These are phyloP conservation scores for Diaporthe batatas DNA, from an alignment of 2,329 filamentous ascomycete species.

Conservation along the genomic window DNA sequence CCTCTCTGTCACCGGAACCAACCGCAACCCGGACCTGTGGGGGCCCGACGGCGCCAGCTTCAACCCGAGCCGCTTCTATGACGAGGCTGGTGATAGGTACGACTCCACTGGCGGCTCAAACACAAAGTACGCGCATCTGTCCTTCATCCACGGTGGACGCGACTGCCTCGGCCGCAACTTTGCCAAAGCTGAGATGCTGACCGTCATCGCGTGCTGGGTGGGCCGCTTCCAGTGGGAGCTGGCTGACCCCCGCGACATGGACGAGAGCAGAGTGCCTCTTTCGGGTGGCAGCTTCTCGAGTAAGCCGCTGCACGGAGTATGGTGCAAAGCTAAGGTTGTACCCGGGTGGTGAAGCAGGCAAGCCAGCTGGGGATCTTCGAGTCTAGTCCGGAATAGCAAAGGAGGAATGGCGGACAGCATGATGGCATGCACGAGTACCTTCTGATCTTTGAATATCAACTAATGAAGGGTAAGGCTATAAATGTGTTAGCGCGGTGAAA, in stretches of 20 bases:
- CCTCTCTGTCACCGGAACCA: conserved; percentile 74
- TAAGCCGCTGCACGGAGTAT: conserved; percentile 15
- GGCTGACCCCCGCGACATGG: conserved; percentile 9
- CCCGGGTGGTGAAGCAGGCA: background rate
- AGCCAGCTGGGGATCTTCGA: background rate
- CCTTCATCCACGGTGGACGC: conserved; percentile 67
- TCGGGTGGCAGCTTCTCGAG: conserved; percentile 18
- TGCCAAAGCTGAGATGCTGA: conserved; percentile 75
- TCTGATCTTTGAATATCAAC: background rate
- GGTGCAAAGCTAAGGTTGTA: conserved; percentile 5
- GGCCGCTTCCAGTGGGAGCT: conserved; percentile 18
- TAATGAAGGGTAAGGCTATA: background rate
- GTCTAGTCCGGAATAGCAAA: background rate
- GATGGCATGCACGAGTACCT: background rate
- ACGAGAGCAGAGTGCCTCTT: conserved; percentile 23
- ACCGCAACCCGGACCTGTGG: conserved; percentile 73
- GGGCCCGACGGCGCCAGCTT: conserved; percentile 72
- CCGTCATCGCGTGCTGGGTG: conserved; percentile 60
- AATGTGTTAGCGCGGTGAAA: background rate
- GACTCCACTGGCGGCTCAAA: conserved; percentile 58
- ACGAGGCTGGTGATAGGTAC: conserved; percentile 25
- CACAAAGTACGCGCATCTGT: conserved; percentile 66
- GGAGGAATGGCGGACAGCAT: background rate
- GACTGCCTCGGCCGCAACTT: conserved; percentile 73
- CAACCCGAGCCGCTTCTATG: conserved; percentile 71